Base-by-base conservation (phyloP, 768 basidiomycete species). In the Sarcodon sp. region DNA sequence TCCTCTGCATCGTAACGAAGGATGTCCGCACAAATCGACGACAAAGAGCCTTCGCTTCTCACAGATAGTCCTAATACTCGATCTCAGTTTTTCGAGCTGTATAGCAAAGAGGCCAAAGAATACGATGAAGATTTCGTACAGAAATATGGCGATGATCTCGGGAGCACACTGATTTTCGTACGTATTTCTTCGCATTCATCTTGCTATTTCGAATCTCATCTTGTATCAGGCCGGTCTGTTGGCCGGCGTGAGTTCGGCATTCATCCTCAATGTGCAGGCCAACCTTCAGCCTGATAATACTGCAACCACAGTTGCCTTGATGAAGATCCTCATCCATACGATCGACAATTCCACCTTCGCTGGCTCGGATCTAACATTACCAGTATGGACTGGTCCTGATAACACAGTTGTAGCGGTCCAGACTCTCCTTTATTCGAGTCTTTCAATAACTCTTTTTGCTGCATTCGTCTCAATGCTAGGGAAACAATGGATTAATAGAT, bases 401-500 rank as follows among this genome's bases (percentile, higher is more conserved):
- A 46, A 49, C 3, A 63, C 66, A 11, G 51, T 67, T 1, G 50
- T 69, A 33, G 67, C 66, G 53, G 50, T 61, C 35, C 75, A 75
- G 48, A 54, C 53, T 0, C 56, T 71, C 3, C 74, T 68, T 69
- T 71, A 74, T 53, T 35, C 52, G 27, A 58, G 58, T 44, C 50
- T 63, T 3, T 45, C 54, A 3, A 57, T 71, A 35, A 73, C 70
- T 51, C 58, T 77, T 6, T 60, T 60, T 3, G 65, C 68, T 39
- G 71, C 68, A 47, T 59, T 75, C 18, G 49, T 59, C 7, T 70
- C 71, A 8, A 74, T 70, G 6, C 54, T 76, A 6, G 67, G 72
- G 21, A 68, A 75, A 52, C 71, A 72, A 49, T 77, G 75, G 75
- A 61, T 69, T 1, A 35, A 45, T 16, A 48, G 43, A 33, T 21